phyloP scores from a whole-genome alignment of 176 grass and related monocot genomes.

The Cymbopogon citratus region DNA sequence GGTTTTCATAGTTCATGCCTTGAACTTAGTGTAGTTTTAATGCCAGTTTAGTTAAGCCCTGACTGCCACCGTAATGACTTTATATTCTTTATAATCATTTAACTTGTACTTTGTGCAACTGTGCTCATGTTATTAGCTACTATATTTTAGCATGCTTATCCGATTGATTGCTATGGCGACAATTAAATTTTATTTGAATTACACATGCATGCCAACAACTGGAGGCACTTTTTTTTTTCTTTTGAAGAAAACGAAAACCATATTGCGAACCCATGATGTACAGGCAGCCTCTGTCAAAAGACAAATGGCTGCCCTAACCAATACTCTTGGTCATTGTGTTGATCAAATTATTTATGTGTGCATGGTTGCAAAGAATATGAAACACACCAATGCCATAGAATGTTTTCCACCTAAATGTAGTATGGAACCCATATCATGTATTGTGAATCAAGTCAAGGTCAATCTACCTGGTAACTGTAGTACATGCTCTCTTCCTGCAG shows the following conservation, averaged over 20 bases:
- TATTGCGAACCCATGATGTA: not conserved
- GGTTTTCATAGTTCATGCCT: not conserved
- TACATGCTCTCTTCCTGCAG: not conserved
- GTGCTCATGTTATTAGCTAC: not conserved
- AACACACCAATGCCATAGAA: not conserved
- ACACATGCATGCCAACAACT: not conserved
- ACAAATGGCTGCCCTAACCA: not conserved
- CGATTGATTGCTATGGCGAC: constrained; percentile 6
- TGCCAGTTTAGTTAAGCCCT: not conserved
- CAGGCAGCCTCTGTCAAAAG: not conserved
- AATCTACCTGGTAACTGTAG: not conserved
- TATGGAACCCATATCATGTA: not conserved
- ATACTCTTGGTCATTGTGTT: not conserved
- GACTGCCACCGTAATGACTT: not conserved
- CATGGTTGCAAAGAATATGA: not conserved
- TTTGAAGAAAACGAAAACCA: not conserved
- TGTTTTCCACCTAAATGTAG: not conserved
- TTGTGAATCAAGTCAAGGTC: not conserved
- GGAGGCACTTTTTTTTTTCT: not conserved
- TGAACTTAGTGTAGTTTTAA: constrained; percentile 2
- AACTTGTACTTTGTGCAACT: constrained; percentile 1
- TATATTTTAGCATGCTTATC: not conserved
- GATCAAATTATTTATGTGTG: not conserved
- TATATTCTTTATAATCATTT: not conserved
- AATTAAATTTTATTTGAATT: not conserved